Conservation (phyloP, 2,329 filamentous ascomycete species). For the Cladophialophora chaetospira region DNA sequence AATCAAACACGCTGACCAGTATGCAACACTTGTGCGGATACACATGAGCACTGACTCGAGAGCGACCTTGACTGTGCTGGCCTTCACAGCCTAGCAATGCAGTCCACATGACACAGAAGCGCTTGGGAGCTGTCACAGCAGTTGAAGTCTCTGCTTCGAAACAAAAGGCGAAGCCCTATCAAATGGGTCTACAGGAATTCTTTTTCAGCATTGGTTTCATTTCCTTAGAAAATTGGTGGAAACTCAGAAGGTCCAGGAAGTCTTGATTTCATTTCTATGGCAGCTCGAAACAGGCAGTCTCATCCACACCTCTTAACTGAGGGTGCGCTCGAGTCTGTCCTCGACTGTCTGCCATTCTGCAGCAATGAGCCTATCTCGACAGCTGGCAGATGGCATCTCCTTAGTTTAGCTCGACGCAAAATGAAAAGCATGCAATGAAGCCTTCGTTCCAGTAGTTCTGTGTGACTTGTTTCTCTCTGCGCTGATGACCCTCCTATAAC, state of each 20-base stretch:
- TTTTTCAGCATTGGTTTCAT: slow-evolving; percentile 10
- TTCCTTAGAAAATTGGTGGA: slow-evolving; percentile 16
- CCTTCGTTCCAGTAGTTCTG: slow-evolving; percentile 1
- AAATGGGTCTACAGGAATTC: slow-evolving; percentile 20
- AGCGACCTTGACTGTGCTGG: background rate
- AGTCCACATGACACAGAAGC: background rate
- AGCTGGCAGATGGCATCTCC: slow-evolving; percentile 25
- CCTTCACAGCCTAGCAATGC: background rate
- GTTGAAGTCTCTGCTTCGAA: slow-evolving; percentile 34
- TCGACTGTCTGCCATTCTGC: slow-evolving; percentile 30
- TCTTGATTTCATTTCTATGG: slow-evolving; percentile 10
- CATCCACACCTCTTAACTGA: slow-evolving; percentile 23
- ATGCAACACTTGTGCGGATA: background rate
- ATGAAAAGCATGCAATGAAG: slow-evolving; percentile 17
- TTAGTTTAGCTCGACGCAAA: slow-evolving; percentile 22
- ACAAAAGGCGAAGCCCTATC: slow-evolving; percentile 33
- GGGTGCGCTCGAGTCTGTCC: slow-evolving; percentile 26
- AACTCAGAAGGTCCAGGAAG: slow-evolving; percentile 5
- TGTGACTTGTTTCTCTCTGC: background rate
- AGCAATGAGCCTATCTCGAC: slow-evolving; percentile 12
- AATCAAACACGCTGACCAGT: too few relatives aligned
- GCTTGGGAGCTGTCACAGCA: slow-evolving; percentile 18
- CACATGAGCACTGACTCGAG: background rate
- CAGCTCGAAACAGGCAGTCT: slow-evolving; percentile 16
- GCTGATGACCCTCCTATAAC: too few relatives aligned